Evolutionary conservation across 345 rosid genomes (phyloP), one percentile per base, ranked within the genome.

Genomic region (Corymbia maculata): DNA sequence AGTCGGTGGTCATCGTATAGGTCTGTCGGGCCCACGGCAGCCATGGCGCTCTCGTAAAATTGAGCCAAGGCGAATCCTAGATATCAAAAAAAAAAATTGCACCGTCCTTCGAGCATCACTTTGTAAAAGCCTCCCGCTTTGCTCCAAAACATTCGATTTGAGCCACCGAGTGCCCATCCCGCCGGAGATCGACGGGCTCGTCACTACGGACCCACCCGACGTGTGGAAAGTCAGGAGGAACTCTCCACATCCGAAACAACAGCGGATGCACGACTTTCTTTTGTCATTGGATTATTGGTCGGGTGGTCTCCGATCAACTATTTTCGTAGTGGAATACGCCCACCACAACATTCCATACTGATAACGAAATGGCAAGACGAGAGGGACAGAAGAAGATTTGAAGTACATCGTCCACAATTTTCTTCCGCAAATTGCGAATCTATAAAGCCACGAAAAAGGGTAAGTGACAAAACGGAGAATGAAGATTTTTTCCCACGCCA

Each of bases 181-280:
- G 10, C 22, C 24, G 1, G 9, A 17, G 13, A 52, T 53, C 6
- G 8, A 53, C 9, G 57, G 19, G 13, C 57, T 15, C 22, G 1
- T 68, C 17, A 17, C 3, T 70, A 68, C 3, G 2, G 13, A 70
- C 24, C 24, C 7, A 70, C 1, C 28, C 47, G 1, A 32, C 1
- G 2, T 2, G 11, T 70, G 7, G 13, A 32, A 70, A 70, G 1
- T 32, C 7, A 1, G 0, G 8, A 1, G 0, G 8, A 17, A 32
- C 10, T 70, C 11, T 32, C 1, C 1, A 19, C 1, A 0, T 32
- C 3, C 26, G 1, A 68, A 68, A 68, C 4, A 2, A 68, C 4
- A 15, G 36, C 36, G 19, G 4, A 70, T 8, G 26, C 4, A 17
- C 5, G 4, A 9, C 32, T 2, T 17, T 55, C 12, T 9, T 8